A percentile compares a stretch with the other conserved stretches of the same genome.
Conservation (phyloP, 202 grass and related monocot genomes). For the Panicum hallii region DNA sequence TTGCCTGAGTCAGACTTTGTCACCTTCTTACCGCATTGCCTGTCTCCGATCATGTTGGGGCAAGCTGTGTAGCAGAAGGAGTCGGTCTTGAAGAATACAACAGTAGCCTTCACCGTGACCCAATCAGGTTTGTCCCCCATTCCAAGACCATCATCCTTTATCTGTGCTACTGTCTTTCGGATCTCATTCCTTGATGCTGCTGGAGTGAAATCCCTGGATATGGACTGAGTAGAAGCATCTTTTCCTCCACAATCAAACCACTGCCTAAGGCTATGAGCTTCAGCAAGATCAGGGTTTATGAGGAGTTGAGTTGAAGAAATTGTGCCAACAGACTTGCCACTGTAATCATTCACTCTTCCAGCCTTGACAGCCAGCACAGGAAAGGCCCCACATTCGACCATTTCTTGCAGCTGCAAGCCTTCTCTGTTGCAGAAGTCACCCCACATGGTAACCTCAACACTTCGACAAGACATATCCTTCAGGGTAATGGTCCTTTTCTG, state of each 20-base stretch:
- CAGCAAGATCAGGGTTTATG: constrained; percentile 79
- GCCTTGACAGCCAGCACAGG: constrained; percentile 85
- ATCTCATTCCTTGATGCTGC: constrained; percentile 66
- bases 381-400: constrained; percentile 57
- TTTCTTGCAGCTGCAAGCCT: constrained; percentile 76
- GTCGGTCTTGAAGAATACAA: constrained; percentile 88
- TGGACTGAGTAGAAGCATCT: constrained; percentile 75
- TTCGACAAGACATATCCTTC: constrained; percentile 86
- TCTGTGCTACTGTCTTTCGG: constrained; percentile 72
- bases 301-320: constrained; percentile 84
- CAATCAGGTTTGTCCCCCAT: constrained; percentile 84
- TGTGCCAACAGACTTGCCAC: constrained; percentile 88
- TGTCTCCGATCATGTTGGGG: constrained; percentile 74
- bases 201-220: constrained; percentile 79
- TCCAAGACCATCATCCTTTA: constrained; percentile 93
- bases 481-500: constrained; percentile 77
- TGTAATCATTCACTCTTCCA: constrained; percentile 92
- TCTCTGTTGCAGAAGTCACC: constrained; percentile 97
- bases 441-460: constrained; percentile 97
- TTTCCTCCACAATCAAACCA: constrained; percentile 91
- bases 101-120: constrained; percentile 72
- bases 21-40: constrained; percentile 84
- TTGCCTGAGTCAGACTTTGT: constrained; percentile 58
- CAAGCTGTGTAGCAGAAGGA: constrained; percentile 88
- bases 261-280: constrained; percentile 70